Percentiles rank a stretch among this genome's conserved stretches.
Evolutionary conservation across 2,329 filamentous ascomycete genomes (phyloP).

Genomic region (Claviceps sorghi): DNA sequence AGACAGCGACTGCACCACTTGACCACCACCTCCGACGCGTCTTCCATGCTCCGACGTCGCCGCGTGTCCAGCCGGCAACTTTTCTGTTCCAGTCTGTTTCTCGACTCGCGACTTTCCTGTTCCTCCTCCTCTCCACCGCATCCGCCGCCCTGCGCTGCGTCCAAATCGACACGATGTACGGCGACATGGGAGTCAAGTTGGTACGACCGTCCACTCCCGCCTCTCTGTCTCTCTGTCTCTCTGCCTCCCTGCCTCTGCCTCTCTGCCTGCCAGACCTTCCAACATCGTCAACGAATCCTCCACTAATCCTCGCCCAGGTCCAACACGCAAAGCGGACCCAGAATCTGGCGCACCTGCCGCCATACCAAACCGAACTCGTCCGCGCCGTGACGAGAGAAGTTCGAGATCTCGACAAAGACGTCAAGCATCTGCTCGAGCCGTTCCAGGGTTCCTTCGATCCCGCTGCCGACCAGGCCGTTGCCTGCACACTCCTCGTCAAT

Average conservation of each 20-base stretch:
- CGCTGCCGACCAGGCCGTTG: constrained; percentile 63
- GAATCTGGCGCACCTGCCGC: constrained; percentile 69
- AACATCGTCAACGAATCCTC: background rate
- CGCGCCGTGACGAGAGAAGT: constrained; percentile 81
- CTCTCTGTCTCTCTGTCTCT: too few relatives aligned
- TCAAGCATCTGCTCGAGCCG: constrained; percentile 61
- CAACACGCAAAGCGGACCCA: constrained; percentile 93
- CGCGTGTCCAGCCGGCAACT: background rate
- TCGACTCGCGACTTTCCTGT: background rate
- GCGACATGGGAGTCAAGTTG: constrained; percentile 74
- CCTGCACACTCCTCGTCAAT: constrained; percentile 80
- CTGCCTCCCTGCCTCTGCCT: too few relatives aligned
- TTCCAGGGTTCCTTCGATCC: constrained; percentile 80
- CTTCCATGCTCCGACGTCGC: background rate
- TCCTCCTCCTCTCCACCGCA: background rate
- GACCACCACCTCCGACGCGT: background rate
- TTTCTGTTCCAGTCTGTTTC: background rate
- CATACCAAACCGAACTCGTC: constrained; percentile 85
- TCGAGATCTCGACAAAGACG: constrained; percentile 80
- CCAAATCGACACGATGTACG: constrained; percentile 50
- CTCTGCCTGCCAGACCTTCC: background rate
- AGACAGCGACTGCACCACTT: background rate
- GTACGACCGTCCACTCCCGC: constrained; percentile 30
- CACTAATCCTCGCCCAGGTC: constrained; percentile 40
- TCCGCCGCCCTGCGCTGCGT: background rate